Evolutionary conservation across 148 eudicot genomes (phyloP).

Genomic region (Vaccinium myrtillus): DNA sequence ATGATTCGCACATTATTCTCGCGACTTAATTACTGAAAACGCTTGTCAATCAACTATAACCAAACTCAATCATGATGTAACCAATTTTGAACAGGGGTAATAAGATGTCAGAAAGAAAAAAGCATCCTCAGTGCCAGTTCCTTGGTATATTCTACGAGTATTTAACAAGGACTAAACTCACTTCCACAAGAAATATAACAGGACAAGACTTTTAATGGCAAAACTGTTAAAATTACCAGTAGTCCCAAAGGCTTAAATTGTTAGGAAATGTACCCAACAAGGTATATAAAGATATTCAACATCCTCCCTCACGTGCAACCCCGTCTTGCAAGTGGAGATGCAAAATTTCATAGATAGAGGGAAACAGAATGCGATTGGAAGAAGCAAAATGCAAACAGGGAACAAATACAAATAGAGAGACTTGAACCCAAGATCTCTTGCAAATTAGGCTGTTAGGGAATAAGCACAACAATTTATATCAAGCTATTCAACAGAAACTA

Average conservation of each 20-base stretch:
- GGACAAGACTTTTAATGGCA: neutral
- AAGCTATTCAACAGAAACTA: neutral
- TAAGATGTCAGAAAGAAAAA: neutral
- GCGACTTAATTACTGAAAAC: neutral
- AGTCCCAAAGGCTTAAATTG: no score
- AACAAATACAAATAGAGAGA: no score
- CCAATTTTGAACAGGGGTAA: neutral
- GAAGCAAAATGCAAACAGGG: no score
- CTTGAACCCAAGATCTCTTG: no score
- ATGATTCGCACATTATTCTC: neutral
- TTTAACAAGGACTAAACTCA: neutral
- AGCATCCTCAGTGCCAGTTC: neutral
- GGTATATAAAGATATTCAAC: no score
- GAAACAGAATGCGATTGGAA: no score
- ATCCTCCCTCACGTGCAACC: no score
- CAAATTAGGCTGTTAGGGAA: no score
- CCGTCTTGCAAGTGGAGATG: no score
- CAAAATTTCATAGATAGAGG: no score
- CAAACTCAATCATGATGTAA: neutral
- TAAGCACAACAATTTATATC: no score
- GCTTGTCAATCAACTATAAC: neutral
- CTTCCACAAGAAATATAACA: neutral
- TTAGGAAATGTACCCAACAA: no score
- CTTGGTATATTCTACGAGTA: neutral
- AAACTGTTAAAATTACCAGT: neutral